Conservation (phyloP, 306 rosid genomes). For the Vigna nakashimae region DNA sequence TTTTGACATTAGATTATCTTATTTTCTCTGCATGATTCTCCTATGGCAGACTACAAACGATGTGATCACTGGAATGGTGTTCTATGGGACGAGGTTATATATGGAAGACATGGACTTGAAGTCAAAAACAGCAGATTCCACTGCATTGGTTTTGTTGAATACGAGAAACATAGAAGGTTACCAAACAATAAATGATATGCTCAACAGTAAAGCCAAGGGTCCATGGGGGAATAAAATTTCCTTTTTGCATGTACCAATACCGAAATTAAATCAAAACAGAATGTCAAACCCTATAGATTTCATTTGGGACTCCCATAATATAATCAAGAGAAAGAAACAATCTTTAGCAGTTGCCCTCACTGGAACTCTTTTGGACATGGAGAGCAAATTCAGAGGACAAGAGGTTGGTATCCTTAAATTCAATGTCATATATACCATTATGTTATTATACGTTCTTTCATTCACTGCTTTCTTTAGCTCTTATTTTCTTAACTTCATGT, state of each 20-base stretch:
- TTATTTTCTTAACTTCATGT: not conserved
- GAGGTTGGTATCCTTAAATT: conserved; percentile 49
- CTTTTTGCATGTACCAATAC: conserved; percentile 60
- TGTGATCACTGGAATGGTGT: conserved; percentile 57
- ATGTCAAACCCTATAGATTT: conserved; percentile 56
- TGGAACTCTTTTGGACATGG: conserved; percentile 46
- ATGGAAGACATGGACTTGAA: conserved; percentile 54
- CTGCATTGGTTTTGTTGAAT: conserved; percentile 63
- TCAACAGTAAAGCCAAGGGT: conserved; percentile 46
- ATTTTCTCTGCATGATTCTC: not conserved
- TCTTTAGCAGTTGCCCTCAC: conserved; percentile 53
- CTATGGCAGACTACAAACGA: conserved; percentile 62
- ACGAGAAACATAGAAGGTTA: conserved; percentile 63
- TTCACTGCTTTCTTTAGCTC: not conserved
- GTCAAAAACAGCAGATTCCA: conserved; percentile 51
- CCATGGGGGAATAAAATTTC: conserved; percentile 68
- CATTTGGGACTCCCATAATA: conserved; percentile 50
- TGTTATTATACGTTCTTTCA: not conserved
- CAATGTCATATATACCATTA: not conserved
- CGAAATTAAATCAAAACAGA: conserved; percentile 44
- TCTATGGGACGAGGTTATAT: conserved; percentile 58
- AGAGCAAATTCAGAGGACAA: conserved; percentile 57
- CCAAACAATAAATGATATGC: conserved; percentile 60
- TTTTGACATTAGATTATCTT: not conserved
- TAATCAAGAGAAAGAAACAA: conserved; percentile 60